Base-by-base conservation (phyloP, 2,329 filamentous ascomycete species). In the Diaporthe sp. region DNA sequence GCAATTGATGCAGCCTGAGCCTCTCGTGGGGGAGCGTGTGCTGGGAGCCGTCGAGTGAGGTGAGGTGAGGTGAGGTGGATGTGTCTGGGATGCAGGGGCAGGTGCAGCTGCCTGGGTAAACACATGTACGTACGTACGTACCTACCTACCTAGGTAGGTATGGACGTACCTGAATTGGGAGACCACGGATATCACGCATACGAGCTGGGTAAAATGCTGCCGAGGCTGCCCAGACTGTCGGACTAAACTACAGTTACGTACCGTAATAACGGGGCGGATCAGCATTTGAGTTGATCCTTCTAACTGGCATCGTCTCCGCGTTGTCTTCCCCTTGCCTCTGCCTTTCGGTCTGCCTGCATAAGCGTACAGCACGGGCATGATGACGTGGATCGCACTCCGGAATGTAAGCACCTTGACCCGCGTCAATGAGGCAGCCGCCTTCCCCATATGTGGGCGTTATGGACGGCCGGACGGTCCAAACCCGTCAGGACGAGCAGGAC, bases 321-420 rank as follows among this genome's bases (percentile, higher is more conserved):
- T 20, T 4, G 3, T n/a, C 31, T 39, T 31, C 9, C 42, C 28
- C 28, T 20, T 20, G 28, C 34, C 20, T 60, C 17, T 47, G 68
- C 68, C 68, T 47, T 20, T 49, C 10, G 31, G n/a, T 71, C 53
- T 58, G 68, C 68, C 68, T 60, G 53, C 68, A 71, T 51, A 58
- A 6, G 34, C 31, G 15, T 67, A 37, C 44, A 67, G 61, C 44
- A 51, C 25, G 7, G 63, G 31, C 20, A 53, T 25, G 63, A 34
- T 68, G 63, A 68, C 63, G 47, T 39, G 44, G 63, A 53, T 68
- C 22, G 44, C 47, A 68, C 31, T 15, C 31, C 47, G 63, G 28
- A 37, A 39, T 28, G 34, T 68, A 68, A 68, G 63, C 63, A 68
- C 63, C 44, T 68, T 68, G 47, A 22, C 65, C 65, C 65, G 47